Evolutionary conservation across 345 rosid genomes (phyloP).

Genomic region (Clausena lansium): DNA sequence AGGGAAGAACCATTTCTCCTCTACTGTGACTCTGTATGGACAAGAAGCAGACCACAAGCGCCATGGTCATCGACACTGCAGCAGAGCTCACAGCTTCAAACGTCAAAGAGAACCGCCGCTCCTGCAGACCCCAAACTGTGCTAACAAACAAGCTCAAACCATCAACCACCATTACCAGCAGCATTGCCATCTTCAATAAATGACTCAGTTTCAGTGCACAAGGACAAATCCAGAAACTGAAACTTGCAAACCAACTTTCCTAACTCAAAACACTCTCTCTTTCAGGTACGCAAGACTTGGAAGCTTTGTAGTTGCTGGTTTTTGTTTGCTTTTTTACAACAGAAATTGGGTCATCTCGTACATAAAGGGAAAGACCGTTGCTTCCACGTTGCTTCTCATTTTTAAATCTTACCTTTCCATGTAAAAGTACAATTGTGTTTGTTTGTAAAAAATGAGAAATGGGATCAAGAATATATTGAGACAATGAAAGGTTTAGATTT

Average conservation of each 20-base stretch:
- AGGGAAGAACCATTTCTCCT: slow-evolving; percentile 28
- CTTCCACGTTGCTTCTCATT: slow-evolving; percentile 23
- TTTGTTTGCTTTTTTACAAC: not conserved
- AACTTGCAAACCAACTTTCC: not conserved
- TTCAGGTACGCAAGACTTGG: not conserved
- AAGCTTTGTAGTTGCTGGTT: no score
- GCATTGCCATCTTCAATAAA: slow-evolving; percentile 30
- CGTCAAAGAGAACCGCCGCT: slow-evolving; percentile 28
- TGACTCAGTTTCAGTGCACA: not conserved
- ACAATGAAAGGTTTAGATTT: not conserved
- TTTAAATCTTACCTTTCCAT: not conserved
- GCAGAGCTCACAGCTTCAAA: slow-evolving; percentile 34
- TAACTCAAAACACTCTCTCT: not conserved
- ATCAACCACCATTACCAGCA: slow-evolving; percentile 32
- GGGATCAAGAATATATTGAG: no score
- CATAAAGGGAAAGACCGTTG: not conserved
- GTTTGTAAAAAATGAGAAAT: no score
- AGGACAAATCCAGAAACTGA: not conserved
- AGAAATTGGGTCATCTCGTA: not conserved
- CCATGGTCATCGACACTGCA: slow-evolving; percentile 26
- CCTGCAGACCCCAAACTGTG: slow-evolving; percentile 35
- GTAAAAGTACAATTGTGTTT: not conserved
- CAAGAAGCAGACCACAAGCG: slow-evolving; percentile 39
- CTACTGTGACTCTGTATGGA: slow-evolving; percentile 31
- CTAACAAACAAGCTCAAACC: slow-evolving; percentile 31